Percentiles rank a stretch among this genome's conserved stretches.
These are phyloP conservation scores for Rubia yunnanensis DNA, from an alignment of 257 asterid genomes.

Conservation along the genomic window DNA sequence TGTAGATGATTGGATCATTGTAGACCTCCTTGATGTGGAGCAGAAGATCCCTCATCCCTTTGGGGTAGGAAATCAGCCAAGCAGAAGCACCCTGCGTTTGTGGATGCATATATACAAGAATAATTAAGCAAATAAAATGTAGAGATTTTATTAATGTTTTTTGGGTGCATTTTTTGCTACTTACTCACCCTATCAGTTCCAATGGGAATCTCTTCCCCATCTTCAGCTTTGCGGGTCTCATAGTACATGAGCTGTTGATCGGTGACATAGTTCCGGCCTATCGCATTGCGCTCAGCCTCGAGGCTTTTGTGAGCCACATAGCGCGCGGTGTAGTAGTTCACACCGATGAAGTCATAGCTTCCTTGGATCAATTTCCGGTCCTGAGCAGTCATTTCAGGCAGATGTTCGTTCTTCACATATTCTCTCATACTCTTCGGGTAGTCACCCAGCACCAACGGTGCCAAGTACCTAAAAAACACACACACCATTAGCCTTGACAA, in stretches of 20 bases:
- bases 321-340: slow-evolving; percentile 7
- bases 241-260: slow-evolving; percentile 1
- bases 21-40: slow-evolving; percentile 27
- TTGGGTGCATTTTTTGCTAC: neutral
- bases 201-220: neutral
- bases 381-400: neutral
- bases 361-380: neutral
- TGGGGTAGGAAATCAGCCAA: slow-evolving; percentile 5
- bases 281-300: neutral
- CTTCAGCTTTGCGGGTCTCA: neutral
- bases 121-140: neutral
- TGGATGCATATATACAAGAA: no score
- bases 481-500: no score
- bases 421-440: slow-evolving; percentile 9
- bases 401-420: neutral
- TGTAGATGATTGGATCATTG: slow-evolving; percentile 32
- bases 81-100: slow-evolving; percentile 7
- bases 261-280: neutral
- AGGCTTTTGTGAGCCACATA: neutral
- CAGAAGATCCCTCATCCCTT: slow-evolving; percentile 3
- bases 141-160: no score
- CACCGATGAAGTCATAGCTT: slow-evolving; percentile 7
- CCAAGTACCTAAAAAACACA: neutral
- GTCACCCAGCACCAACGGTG: neutral
- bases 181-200: neutral